Conservation (phyloP, 495 filamentous ascomycete species). For the Lepraria neglecta region DNA sequence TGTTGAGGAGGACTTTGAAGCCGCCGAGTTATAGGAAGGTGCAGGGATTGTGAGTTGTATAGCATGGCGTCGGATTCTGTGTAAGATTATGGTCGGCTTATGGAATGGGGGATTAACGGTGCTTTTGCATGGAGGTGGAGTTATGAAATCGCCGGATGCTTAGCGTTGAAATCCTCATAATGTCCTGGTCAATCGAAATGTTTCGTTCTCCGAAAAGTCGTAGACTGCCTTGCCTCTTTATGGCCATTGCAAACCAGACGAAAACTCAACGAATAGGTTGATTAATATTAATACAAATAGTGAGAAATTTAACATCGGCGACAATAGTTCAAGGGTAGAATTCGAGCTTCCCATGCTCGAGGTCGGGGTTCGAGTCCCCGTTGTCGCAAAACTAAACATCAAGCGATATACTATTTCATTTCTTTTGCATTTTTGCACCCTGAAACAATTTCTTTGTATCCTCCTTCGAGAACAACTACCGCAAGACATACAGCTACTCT, state of each 20-base stretch:
- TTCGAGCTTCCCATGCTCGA: constrained; percentile 34
- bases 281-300: neutral
- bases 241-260: too few relatives aligned
- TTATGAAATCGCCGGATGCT: neutral
- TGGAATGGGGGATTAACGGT: neutral
- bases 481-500: too few relatives aligned
- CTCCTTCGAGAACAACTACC: too few relatives aligned
- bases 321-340: constrained; percentile 33
- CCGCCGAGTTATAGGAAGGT: constrained; percentile 97
- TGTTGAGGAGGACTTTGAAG: constrained; percentile 73
- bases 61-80: constrained; percentile 8
- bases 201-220: too few relatives aligned
- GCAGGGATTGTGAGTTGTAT: constrained; percentile 48
- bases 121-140: neutral
- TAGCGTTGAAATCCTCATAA: too few relatives aligned
- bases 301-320: neutral
- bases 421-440: neutral
- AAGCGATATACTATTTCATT: neutral
- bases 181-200: too few relatives aligned
- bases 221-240: too few relatives aligned
- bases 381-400: constrained; percentile 10
- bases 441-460: too few relatives aligned
- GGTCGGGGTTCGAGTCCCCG: constrained; percentile 32
- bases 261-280: accelerated
- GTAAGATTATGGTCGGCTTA: neutral